Percentiles rank a stretch among this genome's conserved stretches.
Conservation (phyloP, 257 asterid species). For the Capsicum pubescens region DNA sequence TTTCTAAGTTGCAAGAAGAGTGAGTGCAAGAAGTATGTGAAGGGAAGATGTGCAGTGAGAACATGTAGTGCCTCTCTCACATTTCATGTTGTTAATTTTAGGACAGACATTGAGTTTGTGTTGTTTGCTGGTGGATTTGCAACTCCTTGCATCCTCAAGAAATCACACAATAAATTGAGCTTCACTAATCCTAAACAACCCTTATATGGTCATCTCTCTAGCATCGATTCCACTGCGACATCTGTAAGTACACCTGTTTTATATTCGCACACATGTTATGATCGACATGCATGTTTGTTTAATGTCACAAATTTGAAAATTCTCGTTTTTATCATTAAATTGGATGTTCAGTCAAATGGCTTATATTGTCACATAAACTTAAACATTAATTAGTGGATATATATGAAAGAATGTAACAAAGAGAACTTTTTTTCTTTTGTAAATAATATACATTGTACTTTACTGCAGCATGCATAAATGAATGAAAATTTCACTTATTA, state of each 20-base stretch:
- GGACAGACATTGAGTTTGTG: constrained; percentile 78
- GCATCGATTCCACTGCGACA: constrained; percentile 62
- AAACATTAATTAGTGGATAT: no score
- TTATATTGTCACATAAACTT: no score
- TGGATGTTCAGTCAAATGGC: no score
- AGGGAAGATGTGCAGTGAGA: constrained; percentile 46
- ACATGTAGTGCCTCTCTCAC: constrained; percentile 62
- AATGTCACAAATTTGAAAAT: neutral
- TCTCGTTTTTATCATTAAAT: no score
- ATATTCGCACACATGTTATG: neutral
- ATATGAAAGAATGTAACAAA: no score
- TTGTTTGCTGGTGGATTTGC: constrained; percentile 68
- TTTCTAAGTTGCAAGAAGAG: constrained; percentile 59
- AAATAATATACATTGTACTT: no score
- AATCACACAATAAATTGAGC: constrained; percentile 36
- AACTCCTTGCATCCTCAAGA: constrained; percentile 62
- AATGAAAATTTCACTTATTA: no score
- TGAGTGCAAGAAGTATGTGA: constrained; percentile 49
- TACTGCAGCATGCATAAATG: no score
- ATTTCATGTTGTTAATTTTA: constrained; percentile 77
- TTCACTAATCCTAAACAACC: constrained; percentile 74
- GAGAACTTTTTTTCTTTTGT: no score
- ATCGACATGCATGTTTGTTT: neutral
- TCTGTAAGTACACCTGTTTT: constrained; percentile 48
- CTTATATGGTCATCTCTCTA: constrained; percentile 67